Percentiles rank a stretch among this genome's conserved stretches.
Conservation (phyloP, 164 flowering plant species). For the Liriodendron chinense region DNA sequence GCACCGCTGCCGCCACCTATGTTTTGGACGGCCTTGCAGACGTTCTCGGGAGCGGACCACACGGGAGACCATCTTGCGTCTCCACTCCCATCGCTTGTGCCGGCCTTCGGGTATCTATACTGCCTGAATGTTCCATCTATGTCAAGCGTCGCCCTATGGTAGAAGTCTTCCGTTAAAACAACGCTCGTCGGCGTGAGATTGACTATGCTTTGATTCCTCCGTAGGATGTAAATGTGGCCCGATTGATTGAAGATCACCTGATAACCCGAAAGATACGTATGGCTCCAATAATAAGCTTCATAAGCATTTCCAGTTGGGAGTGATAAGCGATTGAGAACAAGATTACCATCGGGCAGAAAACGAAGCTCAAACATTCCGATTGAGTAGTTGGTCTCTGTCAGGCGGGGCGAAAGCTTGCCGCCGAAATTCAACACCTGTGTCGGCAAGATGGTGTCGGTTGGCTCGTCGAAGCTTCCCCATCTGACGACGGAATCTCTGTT, state of each 20-base stretch:
- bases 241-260: neutral
- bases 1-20: slow-evolving; percentile 5
- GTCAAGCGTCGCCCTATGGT: slow-evolving; percentile 7
- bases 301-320: neutral
- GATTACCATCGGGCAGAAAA: slow-evolving; percentile 2
- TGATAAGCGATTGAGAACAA: neutral
- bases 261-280: slow-evolving; percentile 7
- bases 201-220: neutral
- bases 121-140: slow-evolving; percentile 9
- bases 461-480: slow-evolving; percentile 10
- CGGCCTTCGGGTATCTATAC: neutral
- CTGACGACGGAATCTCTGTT: neutral
- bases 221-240: slow-evolving; percentile 2
- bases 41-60: neutral
- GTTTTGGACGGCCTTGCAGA: neutral
- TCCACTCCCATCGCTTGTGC: neutral
- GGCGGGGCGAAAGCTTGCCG: neutral
- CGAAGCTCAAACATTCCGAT: slow-evolving; percentile 3
- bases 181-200: neutral
- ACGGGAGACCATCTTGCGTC: neutral
- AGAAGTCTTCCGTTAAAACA: slow-evolving; percentile 1
- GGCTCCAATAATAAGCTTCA: neutral
- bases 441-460: slow-evolving; percentile 10
- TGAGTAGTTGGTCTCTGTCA: neutral
- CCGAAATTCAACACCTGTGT: neutral